Base-by-base conservation (phyloP, 805 yeast genomes). In the Metschnikowia santaceciliae region DNA sequence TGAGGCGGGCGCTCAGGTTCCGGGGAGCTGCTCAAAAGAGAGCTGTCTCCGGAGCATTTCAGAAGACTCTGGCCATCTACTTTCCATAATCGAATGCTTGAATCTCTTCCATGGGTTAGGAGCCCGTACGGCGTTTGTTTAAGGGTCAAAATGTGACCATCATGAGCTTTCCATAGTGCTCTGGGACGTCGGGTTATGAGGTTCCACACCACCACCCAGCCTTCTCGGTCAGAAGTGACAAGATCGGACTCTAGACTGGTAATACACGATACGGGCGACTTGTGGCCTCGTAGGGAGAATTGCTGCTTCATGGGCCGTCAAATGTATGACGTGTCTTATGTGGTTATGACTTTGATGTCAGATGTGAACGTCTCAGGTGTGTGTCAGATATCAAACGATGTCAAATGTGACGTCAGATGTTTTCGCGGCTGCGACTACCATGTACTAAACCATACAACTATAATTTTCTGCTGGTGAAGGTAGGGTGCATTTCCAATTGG, bases 81-180 rank as follows among this genome's bases (percentile, higher is more conserved):
- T 51, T 65, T 63, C 84, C 84, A 83, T 32, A 81, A 60, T 52
- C 68, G 75, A 17, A 76, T 61, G 36, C 67, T 72, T 22, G 85
- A 81, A 63, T 88, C 95, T 50, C 88, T 73, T 0, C 85, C 85
- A 61, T 88, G 94, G 2, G 87, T 82, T 20, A 83, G 52, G 0
- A 86, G 50, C 55, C 68, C 59, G 6, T 36, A 44, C 23, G 23
- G 56, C 36, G 55, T 63, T 62, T 32, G 63, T 43, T 69, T 65
- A 2, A 86, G 61, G 0, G 84, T 73, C 22, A 86, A 58, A 1
- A 88, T 62, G 7, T 73, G 68, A 15, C 71, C 72, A 5, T 64
- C 67, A 61, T 89, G 96, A 0, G 82, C 87, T 53, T 73, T 67
- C 83, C 89, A 84, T 1, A 75, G 67, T 0, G 74, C 75, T 1